A percentile compares a stretch with the other conserved stretches of the same genome.
phyloP scores from a whole-genome alignment of 2,329 filamentous ascomycete species.

The Huntiella decipiens region DNA sequence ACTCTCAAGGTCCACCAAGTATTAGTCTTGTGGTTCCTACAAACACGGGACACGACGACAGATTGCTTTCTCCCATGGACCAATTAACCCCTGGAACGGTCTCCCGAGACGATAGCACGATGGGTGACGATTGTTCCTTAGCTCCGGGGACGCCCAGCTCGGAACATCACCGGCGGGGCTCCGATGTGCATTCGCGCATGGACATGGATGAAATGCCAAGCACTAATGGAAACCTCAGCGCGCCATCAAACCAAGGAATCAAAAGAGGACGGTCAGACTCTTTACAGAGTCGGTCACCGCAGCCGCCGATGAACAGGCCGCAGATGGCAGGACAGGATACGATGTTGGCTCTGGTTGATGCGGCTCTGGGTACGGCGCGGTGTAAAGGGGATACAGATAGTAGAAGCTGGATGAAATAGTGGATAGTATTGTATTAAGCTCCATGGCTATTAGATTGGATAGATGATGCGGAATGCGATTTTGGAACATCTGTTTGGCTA shows the following conservation, averaged over 20 bases:
- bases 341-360: conserved; percentile 8
- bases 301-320: conserved; percentile 5
- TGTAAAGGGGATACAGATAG: too few relatives aligned
- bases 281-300: conserved; percentile 7
- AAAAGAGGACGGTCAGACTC: conserved; percentile 3
- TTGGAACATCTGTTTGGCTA: too few relatives aligned
- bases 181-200: conserved; percentile 6
- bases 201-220: conserved; percentile 3
- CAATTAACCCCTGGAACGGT: conserved; percentile 8
- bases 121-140: conserved; percentile 9
- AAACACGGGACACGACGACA: conserved; percentile 7
- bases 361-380: conserved; percentile 5
- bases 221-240: too few relatives aligned
- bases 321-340: background rate
- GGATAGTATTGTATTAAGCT: too few relatives aligned
- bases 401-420: too few relatives aligned
- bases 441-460: too few relatives aligned
- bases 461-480: too few relatives aligned
- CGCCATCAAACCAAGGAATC: too few relatives aligned
- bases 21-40: conserved; percentile 9
- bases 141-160: conserved; percentile 8
- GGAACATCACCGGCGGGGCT: conserved; percentile 6
- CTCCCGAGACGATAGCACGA: conserved; percentile 8
- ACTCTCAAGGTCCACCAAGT: background rate
- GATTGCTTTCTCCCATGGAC: conserved; percentile 9